Conservation (phyloP, 495 filamentous ascomycete genomes). For the Usnea hakonensis region DNA sequence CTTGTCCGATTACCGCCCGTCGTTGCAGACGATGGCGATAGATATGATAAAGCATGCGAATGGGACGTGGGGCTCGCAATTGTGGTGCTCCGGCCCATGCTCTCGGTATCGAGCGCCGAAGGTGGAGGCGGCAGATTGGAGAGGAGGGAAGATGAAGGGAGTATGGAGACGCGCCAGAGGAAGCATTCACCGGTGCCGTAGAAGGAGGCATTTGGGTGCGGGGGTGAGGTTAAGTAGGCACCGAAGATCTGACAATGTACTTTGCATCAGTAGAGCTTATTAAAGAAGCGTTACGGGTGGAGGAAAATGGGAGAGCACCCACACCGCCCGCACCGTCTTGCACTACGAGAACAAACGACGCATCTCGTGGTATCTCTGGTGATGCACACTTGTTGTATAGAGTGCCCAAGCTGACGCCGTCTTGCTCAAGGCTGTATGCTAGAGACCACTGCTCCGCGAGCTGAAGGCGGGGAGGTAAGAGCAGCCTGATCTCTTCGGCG, state of each 20-base stretch:
- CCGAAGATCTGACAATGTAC: conserved; percentile 64
- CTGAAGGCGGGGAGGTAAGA: conserved; percentile 78
- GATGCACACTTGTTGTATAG: conserved; percentile 70
- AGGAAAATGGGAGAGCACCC: conserved; percentile 30
- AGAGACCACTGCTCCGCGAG: conserved; percentile 80
- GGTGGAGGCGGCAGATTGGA: conserved; percentile 55
- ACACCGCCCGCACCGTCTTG: conserved; percentile 66
- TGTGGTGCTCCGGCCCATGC: conserved; percentile 66
- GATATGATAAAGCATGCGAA: conserved; percentile 29
- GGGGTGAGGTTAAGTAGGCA: conserved; percentile 85
- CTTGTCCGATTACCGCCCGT: background rate
- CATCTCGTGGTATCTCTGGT: conserved; percentile 60
- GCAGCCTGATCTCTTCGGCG: conserved; percentile 88
- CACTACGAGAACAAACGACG: conserved; percentile 74
- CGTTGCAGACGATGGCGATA: conserved; percentile 12
- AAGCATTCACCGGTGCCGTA: conserved; percentile 97
- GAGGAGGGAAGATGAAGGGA: conserved; percentile 44
- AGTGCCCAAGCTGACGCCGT: conserved; percentile 80
- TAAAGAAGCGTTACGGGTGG: conserved; percentile 1
- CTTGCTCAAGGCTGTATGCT: conserved; percentile 83
- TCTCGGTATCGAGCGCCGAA: conserved; percentile 56
- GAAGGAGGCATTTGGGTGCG: conserved; percentile 72
- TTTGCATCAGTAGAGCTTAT: background rate
- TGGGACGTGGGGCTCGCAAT: conserved; percentile 31
- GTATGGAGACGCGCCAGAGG: conserved; percentile 77